Base-by-base conservation (phyloP, 2,329 filamentous ascomycete genomes). In the Phyllosticta citriasiana region DNA sequence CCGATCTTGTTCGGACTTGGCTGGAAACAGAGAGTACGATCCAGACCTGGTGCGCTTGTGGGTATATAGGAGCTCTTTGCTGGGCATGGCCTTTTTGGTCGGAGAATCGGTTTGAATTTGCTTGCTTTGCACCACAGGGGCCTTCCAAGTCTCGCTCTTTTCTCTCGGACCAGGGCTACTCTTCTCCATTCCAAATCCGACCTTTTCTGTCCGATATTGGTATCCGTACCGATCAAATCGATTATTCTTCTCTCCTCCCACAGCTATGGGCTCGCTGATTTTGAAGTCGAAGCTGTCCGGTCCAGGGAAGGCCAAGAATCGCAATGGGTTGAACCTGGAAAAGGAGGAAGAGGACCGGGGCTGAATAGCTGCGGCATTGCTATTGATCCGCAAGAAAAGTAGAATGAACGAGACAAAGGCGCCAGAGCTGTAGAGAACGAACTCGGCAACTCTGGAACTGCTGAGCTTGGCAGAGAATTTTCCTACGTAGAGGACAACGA, bases 351-450 rank as follows among this genome's bases (percentile, higher is more conserved):
- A 78, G 75, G 56, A 76, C 75, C 66, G 77, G 74, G 60, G 72
- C 72, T 79, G 74, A 64, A 80, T 78, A 57, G 85, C 83, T 26
- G 82, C 82, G 12, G 81, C 79, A 12, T 81, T 77, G 14, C 80
- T 82, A 65, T 84, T 86, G 2, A 85, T 84, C 65, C 86, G 82
- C 57, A 89, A 77, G 66, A 88, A 86, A 8, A 89, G 75, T 66
- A 88, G 86, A 25, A 88, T 77, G 16, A 84, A 81, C 3, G 85
- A 84, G 16, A 83, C 85, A 69, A 85, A 78, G 16, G 89, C 73
- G 2, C 86, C 87, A 0, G 85, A 85, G 2, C 87, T 77, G 67
- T 88, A 88, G 16, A 84, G 77, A 2, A 85, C 83, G 6, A 89
- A 83, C 16, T 85, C 82, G 26, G 84, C 84, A 51, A 88, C 81